phyloP scores from a whole-genome alignment of 1,139 yeast genomes.

The Taphrina flavorubra region DNA sequence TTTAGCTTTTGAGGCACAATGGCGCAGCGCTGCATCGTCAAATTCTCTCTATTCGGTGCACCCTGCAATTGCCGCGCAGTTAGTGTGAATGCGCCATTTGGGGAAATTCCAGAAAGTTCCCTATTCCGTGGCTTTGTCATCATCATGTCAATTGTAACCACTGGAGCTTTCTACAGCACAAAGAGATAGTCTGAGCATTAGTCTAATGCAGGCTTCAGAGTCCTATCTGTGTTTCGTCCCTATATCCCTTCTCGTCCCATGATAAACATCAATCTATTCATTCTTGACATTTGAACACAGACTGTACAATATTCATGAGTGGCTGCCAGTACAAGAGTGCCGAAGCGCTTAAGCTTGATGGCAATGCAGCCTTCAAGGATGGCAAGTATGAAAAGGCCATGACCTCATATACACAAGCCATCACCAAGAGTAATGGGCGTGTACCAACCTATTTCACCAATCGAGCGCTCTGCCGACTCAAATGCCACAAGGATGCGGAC shows the following conservation, averaged over 20 bases:
- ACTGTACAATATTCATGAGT: neutral
- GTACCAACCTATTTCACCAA: conserved; percentile 37
- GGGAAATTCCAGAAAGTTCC: neutral
- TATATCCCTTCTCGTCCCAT: neutral
- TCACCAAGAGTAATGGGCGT: conserved; percentile 37
- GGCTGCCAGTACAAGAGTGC: conserved; percentile 34
- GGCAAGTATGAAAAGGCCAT: conserved; percentile 39
- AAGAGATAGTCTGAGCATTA: neutral
- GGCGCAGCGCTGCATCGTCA: too few relatives aligned
- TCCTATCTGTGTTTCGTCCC: neutral
- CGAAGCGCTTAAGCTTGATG: conserved; percentile 34
- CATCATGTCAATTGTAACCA: neutral
- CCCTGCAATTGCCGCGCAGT: too few relatives aligned
- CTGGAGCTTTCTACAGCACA: neutral
- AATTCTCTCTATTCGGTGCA: too few relatives aligned
- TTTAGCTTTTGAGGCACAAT: too few relatives aligned
- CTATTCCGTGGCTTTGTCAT: conserved; percentile 10
- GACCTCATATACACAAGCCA: conserved; percentile 38
- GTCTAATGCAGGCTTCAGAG: neutral
- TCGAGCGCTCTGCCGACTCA: conserved; percentile 31
- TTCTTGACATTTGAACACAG: too few relatives aligned
- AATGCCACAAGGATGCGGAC: conserved; percentile 4
- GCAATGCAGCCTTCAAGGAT: conserved; percentile 34
- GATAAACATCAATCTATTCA: too few relatives aligned
- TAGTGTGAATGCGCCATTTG: too few relatives aligned